Percentiles rank a stretch among this genome's conserved stretches.
These are phyloP conservation scores for Fusarium beomiforme DNA, from an alignment of 2,329 filamentous ascomycete genomes.

Conservation along the genomic window DNA sequence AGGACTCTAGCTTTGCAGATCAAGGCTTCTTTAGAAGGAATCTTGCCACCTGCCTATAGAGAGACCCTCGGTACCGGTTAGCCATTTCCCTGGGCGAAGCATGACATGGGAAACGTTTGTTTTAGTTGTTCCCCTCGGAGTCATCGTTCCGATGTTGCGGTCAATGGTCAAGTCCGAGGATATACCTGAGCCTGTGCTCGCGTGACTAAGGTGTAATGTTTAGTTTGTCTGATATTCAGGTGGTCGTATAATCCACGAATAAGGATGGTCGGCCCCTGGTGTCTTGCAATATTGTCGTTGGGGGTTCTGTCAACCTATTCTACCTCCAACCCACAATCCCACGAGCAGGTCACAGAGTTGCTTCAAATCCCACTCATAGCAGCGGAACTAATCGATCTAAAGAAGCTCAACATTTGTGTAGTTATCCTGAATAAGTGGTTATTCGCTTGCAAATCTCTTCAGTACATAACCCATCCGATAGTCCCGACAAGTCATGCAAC, in stretches of 20 bases:
- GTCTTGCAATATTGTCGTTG: accelerated
- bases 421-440: accelerated
- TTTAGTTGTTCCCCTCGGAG: too few species aligned
- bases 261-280: accelerated
- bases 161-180: background rate
- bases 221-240: accelerated
- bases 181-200: accelerated
- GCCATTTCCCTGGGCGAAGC: too few species aligned
- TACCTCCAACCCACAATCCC: accelerated
- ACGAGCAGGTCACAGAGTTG: too few species aligned
- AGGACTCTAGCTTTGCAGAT: constrained; percentile 29
- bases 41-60: constrained; percentile 24
- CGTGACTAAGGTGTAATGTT: accelerated
- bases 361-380: too few species aligned
- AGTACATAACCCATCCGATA: too few species aligned
- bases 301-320: too few species aligned
- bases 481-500: background rate
- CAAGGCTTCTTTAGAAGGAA: constrained; percentile 18
- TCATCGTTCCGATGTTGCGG: background rate
- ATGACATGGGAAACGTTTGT: too few species aligned
- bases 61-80: background rate
- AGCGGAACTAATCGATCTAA: too few species aligned
- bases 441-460: accelerated
- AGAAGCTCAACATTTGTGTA: accelerated
- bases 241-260: background rate